Evolutionary conservation across 2,329 filamentous ascomycete species (phyloP).

Genomic region (Aaosphaeria pasadenensis): DNA sequence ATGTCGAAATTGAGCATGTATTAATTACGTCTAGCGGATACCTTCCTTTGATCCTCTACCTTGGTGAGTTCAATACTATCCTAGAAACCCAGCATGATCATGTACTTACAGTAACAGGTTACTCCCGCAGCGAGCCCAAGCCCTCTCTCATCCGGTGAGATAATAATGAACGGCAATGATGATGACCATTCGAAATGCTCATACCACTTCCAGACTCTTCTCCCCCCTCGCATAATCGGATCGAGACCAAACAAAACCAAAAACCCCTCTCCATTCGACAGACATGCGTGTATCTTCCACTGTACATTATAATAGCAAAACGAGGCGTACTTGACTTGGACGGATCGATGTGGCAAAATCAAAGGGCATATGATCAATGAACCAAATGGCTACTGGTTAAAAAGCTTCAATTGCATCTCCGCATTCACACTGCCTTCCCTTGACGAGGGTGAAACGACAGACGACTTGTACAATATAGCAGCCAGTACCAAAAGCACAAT

Average conservation of each 20-base stretch:
- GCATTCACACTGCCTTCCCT: no score
- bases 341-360: no score
- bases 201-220: constrained; percentile 33
- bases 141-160: constrained; percentile 71
- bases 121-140: constrained; percentile 89
- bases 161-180: no score
- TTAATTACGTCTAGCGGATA: constrained; percentile 68
- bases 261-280: neutral
- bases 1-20: neutral
- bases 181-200: no score
- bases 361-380: no score
- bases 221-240: constrained; percentile 34
- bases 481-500: no score
- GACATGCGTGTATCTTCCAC: constrained; percentile 7
- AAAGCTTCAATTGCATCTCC: no score
- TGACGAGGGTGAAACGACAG: no score
- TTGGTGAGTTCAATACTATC: constrained; percentile 59
- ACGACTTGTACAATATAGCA: no score
- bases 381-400: no score
- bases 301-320: constrained; percentile 29
- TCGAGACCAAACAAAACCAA: no score
- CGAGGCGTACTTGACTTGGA: constrained; percentile 20
- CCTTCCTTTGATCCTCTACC: constrained; percentile 92
- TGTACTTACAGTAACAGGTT: constrained; percentile 57
- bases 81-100: neutral